Evolutionary conservation across 306 rosid genomes (phyloP).

Genomic region (Rosa lucieae): DNA sequence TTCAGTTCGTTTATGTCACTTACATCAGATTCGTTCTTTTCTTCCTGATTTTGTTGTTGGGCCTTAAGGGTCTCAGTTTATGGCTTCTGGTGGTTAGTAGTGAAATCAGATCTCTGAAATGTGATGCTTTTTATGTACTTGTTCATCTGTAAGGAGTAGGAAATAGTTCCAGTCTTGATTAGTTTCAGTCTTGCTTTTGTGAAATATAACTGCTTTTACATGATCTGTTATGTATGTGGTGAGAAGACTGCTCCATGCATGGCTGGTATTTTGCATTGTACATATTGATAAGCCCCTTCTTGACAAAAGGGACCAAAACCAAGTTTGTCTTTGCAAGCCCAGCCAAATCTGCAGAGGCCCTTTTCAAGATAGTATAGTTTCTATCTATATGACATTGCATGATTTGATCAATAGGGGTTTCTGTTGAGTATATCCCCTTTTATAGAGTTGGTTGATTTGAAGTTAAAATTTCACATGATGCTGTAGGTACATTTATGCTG

Average conservation of each 20-base stretch:
- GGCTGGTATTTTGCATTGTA: conserved; percentile 51
- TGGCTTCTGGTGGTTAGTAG: too few species aligned
- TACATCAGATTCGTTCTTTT: too few species aligned
- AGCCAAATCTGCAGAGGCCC: conserved; percentile 73
- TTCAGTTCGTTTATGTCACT: too few species aligned
- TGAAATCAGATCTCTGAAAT: too few species aligned
- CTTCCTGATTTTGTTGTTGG: too few species aligned
- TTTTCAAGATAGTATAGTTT: conserved; percentile 45
- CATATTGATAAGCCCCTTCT: conserved; percentile 49
- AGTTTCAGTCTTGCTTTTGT: too few species aligned
- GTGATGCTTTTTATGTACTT: too few species aligned
- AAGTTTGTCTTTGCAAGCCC: conserved; percentile 84
- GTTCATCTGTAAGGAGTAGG: too few species aligned
- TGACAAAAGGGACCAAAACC: conserved; percentile 65
- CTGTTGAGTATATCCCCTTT: not conserved
- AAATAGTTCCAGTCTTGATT: too few species aligned
- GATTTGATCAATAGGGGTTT: not conserved
- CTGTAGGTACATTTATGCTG: conserved; percentile 74
- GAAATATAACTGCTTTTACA: too few species aligned
- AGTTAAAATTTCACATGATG: not conserved
- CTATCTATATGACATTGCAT: not conserved
- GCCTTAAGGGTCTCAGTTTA: too few species aligned
- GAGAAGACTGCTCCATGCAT: conserved; percentile 34
- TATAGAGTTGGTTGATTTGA: conserved; percentile 9
- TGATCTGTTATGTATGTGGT: too few species aligned